phyloP scores from a whole-genome alignment of 2,329 filamentous ascomycete species.

The Dothistroma pini region DNA sequence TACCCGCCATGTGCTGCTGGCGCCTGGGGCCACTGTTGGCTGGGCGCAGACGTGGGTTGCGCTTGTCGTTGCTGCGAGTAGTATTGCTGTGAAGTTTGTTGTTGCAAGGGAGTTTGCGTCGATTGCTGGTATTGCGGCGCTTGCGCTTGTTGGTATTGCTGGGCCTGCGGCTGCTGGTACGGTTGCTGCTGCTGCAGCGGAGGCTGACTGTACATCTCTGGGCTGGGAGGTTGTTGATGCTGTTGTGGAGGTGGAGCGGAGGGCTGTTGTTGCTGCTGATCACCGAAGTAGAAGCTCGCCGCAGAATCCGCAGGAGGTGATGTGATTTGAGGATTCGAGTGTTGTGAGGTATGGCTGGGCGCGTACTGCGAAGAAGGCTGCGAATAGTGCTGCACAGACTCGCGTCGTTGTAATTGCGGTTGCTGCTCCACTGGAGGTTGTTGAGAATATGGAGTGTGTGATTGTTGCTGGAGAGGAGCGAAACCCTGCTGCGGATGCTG shows the following conservation, averaged over 20 bases:
- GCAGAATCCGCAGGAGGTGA: conserved; percentile 48
- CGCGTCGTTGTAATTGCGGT: conserved; percentile 30
- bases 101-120: conserved; percentile 18
- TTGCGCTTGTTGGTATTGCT: conserved; percentile 16
- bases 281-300: conserved; percentile 57
- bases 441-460: conserved; percentile 32
- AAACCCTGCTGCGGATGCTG: conserved; percentile 34
- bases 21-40: conserved; percentile 34
- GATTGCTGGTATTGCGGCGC: conserved; percentile 21
- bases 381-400: conserved; percentile 30
- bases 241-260: conserved; percentile 8
- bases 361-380: conserved; percentile 36
- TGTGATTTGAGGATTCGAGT: conserved; percentile 26
- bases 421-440: conserved; percentile 12
- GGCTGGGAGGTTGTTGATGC: conserved; percentile 29
- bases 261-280: conserved; percentile 21
- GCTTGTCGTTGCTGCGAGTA: conserved; percentile 15
- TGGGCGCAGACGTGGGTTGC: conserved; percentile 8
- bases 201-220: conserved; percentile 35
- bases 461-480: conserved; percentile 34
- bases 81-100: conserved; percentile 23
- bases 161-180: conserved; percentile 27
- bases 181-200: conserved; percentile 29
- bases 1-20: conserved; percentile 32
- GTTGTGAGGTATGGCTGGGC: conserved; percentile 31